phyloP scores from a whole-genome alignment of 805 yeast species.

The Nematodospora valgi region DNA sequence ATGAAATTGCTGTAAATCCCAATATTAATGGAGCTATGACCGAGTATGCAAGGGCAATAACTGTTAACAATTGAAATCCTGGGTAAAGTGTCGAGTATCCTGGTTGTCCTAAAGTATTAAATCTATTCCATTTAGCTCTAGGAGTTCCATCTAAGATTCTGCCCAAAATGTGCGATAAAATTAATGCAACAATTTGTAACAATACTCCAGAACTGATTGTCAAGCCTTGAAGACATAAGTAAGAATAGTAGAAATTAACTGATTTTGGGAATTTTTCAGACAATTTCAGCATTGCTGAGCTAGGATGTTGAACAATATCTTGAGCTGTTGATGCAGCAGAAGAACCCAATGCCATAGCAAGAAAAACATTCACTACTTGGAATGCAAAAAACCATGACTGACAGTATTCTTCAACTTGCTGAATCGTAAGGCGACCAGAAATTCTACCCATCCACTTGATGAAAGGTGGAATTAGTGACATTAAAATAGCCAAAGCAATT shows the following conservation, averaged over 20 bases:
- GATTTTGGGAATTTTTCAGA: slow-evolving; percentile 83
- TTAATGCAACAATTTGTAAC: slow-evolving; percentile 70
- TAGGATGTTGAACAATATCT: slow-evolving; percentile 64
- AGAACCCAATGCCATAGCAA: slow-evolving; percentile 80
- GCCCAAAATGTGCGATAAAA: slow-evolving; percentile 69
- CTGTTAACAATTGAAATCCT: slow-evolving; percentile 65
- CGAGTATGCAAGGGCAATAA: slow-evolving; percentile 71
- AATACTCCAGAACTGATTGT: slow-evolving; percentile 72
- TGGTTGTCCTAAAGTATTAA: slow-evolving; percentile 58
- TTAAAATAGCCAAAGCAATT: slow-evolving; percentile 58
- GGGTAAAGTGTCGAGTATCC: slow-evolving; percentile 86
- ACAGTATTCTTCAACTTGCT: slow-evolving; percentile 73
- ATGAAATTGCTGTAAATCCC: slow-evolving; percentile 61
- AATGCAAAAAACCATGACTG: slow-evolving; percentile 89
- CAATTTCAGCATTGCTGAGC: slow-evolving; percentile 67
- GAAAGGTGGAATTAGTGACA: slow-evolving; percentile 63
- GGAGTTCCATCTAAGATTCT: slow-evolving; percentile 80
- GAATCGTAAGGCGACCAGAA: slow-evolving; percentile 68
- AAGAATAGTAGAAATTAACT: slow-evolving; percentile 84
- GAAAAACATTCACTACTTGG: slow-evolving; percentile 84
- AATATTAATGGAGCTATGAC: slow-evolving; percentile 73
- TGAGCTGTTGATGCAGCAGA: slow-evolving; percentile 78
- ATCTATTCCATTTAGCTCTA: slow-evolving; percentile 85
- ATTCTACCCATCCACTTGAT: slow-evolving; percentile 68
- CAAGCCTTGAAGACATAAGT: slow-evolving; percentile 78